A percentile compares a stretch with the other conserved stretches of the same genome.
phyloP scores from a whole-genome alignment of 2,329 filamentous ascomycete genomes.

The Ophiostoma piceae region DNA sequence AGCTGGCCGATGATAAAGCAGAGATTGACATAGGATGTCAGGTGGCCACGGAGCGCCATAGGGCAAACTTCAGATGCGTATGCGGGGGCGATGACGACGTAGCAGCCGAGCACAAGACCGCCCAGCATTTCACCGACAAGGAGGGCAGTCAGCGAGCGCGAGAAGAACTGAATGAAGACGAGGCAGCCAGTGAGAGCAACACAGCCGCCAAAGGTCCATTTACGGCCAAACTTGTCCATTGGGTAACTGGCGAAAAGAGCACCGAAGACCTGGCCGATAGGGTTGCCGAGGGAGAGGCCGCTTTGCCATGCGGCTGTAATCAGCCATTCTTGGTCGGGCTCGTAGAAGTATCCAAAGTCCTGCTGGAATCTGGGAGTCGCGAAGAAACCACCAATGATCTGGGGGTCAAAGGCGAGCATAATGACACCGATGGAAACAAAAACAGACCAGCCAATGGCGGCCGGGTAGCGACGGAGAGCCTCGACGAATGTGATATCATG shows the following conservation, averaged over 20 bases:
- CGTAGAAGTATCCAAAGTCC: conserved; percentile 15
- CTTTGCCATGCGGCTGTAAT: conserved; percentile 43
- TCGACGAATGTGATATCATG: conserved; percentile 12
- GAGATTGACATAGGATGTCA: conserved; percentile 57
- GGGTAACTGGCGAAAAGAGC: conserved; percentile 47
- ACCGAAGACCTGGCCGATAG: conserved; percentile 53
- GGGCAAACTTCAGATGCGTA: conserved; percentile 60
- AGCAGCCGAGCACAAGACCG: conserved; percentile 57
- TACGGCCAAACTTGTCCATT: conserved; percentile 44
- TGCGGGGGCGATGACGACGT: conserved; percentile 53
- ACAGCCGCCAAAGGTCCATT: conserved; percentile 42
- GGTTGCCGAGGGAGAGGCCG: conserved; percentile 48
- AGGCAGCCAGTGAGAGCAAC: conserved; percentile 44
- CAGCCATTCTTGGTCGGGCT: background rate
- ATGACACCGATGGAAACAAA: conserved; percentile 21
- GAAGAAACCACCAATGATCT: conserved; percentile 20
- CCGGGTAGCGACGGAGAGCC: conserved; percentile 12
- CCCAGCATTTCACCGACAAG: conserved; percentile 58
- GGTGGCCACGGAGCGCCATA: conserved; percentile 50
- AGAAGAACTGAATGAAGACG: conserved; percentile 61
- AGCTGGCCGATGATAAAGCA: conserved; percentile 60
- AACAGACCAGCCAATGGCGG: conserved; percentile 20
- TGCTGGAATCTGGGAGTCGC: conserved; percentile 15
- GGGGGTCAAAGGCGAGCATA: conserved; percentile 22
- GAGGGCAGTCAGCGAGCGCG: conserved; percentile 49